phyloP scores from a whole-genome alignment of 2,329 filamentous ascomycete species.

The Fusarium compactum region DNA sequence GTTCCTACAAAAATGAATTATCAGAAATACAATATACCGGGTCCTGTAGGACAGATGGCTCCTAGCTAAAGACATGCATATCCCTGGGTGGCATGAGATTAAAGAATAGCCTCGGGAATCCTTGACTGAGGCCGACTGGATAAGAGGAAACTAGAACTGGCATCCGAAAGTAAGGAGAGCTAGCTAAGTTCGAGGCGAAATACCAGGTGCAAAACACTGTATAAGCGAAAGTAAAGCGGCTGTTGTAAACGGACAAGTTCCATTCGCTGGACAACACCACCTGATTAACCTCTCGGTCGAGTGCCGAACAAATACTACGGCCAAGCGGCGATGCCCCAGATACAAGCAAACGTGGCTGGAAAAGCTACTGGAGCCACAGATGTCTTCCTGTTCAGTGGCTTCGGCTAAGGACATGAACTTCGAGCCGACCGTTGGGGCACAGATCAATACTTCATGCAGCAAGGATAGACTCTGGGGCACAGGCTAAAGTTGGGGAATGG shows the following conservation, averaged over 20 bases:
- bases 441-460: conserved; percentile 26
- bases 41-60: too few species aligned
- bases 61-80: neutral
- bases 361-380: conserved; percentile 14
- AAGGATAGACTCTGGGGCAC: conserved; percentile 40
- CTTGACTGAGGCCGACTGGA: conserved; percentile 30
- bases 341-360: conserved; percentile 22
- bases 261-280: conserved; percentile 20
- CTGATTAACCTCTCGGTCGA: conserved; percentile 42
- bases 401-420: conserved; percentile 40
- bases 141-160: conserved; percentile 31
- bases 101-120: conserved; percentile 42
- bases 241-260: conserved; percentile 27
- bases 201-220: conserved; percentile 8
- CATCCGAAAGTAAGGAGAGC: conserved; percentile 5
- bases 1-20: too few species aligned
- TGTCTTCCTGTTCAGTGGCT: conserved; percentile 37
- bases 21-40: too few species aligned
- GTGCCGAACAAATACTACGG: conserved; percentile 43
- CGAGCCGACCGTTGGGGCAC: conserved; percentile 46
- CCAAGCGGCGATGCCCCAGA: conserved; percentile 19
- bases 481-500: conserved; percentile 22
- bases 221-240: neutral
- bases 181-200: neutral
- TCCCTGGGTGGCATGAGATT: neutral